A percentile compares a stretch with the other conserved stretches of the same genome.
phyloP scores from a whole-genome alignment of 768 basidiomycete genomes.

The Hemileccinum rubropunctum region DNA sequence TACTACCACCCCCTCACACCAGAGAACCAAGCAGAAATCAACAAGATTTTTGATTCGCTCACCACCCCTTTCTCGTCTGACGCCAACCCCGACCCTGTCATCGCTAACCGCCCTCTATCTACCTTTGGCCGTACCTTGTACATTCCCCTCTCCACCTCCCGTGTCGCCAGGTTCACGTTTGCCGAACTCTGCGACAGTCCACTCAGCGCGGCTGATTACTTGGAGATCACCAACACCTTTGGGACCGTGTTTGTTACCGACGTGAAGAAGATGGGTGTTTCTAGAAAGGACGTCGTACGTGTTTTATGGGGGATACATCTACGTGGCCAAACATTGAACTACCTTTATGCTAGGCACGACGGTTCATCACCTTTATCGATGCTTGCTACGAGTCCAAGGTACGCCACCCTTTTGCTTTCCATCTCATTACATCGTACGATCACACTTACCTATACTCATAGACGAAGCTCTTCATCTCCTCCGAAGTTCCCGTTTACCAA shows the following conservation, averaged over 20 bases:
- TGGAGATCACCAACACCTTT: constrained; percentile 89
- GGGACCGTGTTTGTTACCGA: constrained; percentile 84
- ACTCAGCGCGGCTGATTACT: constrained; percentile 91
- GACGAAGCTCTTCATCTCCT: constrained; percentile 90
- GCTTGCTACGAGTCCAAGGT: constrained; percentile 93
- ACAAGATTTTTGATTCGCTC: constrained; percentile 80
- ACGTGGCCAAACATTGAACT: not conserved
- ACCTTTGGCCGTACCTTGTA: constrained; percentile 89
- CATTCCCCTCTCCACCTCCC: constrained; percentile 77
- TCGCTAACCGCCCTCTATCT: constrained; percentile 59
- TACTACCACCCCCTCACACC: constrained; percentile 82
- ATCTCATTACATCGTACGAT: not conserved
- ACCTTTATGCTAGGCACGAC: constrained; percentile 56
- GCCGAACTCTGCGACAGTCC: constrained; percentile 84
- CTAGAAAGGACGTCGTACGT: constrained; percentile 79
- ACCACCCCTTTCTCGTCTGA: constrained; percentile 44
- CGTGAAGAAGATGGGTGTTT: constrained; percentile 85
- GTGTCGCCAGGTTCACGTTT: constrained; percentile 85
- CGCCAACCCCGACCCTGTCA: constrained; percentile 43
- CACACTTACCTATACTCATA: constrained; percentile 54
- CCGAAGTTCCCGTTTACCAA: constrained; percentile 87
- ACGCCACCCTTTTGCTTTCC: constrained; percentile 6
- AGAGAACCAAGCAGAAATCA: constrained; percentile 65
- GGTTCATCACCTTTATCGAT: constrained; percentile 98
- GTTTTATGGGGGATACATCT: not conserved